Conservation (phyloP, 163 green algal species). For the Scenedesmus sp. region DNA sequence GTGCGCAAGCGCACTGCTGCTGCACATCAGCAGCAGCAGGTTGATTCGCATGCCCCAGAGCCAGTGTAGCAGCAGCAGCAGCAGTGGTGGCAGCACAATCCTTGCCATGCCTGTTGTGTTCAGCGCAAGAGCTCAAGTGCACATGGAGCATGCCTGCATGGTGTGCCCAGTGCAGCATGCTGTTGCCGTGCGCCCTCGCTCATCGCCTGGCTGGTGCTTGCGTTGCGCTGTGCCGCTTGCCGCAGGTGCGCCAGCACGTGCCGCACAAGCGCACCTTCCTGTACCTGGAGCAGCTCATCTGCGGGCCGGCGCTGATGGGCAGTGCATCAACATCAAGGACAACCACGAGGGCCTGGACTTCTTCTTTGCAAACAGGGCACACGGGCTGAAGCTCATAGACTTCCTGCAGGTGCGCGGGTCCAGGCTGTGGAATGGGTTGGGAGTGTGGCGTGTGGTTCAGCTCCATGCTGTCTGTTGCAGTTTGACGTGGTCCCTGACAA, state of each 20-base stretch:
- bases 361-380: conserved; percentile 91
- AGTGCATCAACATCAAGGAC: conserved; percentile 86
- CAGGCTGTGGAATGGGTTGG: no score
- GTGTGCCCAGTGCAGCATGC: background rate
- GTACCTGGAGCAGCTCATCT: conserved; percentile 99
- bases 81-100: no score
- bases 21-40: no score
- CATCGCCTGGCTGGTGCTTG: background rate
- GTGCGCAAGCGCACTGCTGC: no score
- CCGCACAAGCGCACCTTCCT: conserved; percentile 99
- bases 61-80: no score
- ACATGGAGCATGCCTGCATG: background rate
- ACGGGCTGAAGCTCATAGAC: conserved; percentile 96
- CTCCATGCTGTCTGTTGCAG: background rate
- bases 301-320: conserved; percentile 89
- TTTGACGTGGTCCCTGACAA: no score
- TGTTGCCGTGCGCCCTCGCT: background rate
- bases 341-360: conserved; percentile 96
- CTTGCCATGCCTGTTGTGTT: no score
- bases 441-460: no score
- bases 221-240: background rate
- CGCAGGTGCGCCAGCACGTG: conserved; percentile 96
- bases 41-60: no score
- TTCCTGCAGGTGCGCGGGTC: conserved; percentile 86
- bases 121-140: background rate